Conservation (phyloP, 2,329 filamentous ascomycete species). For the Cryphonectria carpinicola region DNA sequence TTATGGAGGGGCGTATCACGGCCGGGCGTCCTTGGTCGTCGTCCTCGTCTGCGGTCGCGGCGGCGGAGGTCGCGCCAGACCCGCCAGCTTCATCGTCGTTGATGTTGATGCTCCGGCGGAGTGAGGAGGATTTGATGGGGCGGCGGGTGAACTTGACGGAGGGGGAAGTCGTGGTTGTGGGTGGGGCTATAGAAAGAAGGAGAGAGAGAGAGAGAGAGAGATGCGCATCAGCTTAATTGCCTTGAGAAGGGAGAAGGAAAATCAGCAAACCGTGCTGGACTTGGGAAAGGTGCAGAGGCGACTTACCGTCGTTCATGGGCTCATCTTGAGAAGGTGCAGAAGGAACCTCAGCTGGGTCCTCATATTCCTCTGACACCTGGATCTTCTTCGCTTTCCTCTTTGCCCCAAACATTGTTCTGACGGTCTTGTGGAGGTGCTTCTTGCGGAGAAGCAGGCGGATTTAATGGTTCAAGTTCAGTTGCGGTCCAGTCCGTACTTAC, state of each 20-base stretch:
- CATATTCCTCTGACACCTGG: constrained; percentile 69
- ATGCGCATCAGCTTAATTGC: constrained; percentile 38
- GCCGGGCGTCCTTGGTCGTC: constrained; percentile 52
- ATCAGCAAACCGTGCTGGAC: constrained; percentile 31
- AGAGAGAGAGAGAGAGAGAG: not conserved
- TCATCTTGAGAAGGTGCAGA: constrained; percentile 32
- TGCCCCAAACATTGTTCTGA: constrained; percentile 55
- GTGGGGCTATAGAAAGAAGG: constrained; percentile 28
- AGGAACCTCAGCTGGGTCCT: constrained; percentile 40
- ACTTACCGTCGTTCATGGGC: constrained; percentile 45
- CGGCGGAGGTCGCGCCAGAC: constrained; percentile 26
- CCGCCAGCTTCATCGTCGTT: constrained; percentile 41
- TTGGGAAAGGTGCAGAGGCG: not conserved
- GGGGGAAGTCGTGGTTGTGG: constrained; percentile 38
- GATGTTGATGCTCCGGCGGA: constrained; percentile 60
- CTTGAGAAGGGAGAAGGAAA: not conserved
- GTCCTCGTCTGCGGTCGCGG: constrained; percentile 41
- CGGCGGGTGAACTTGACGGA: constrained; percentile 54
- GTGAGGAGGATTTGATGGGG: constrained; percentile 59
- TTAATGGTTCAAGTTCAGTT: not conserved
- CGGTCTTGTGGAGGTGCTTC: not conserved
- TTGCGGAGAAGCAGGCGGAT: not conserved
- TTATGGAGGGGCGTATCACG: constrained; percentile 53
- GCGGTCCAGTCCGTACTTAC: no score
- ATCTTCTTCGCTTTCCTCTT: constrained; percentile 79